Conservation (phyloP, 257 asterid species). For the Solanum stenotomum region DNA sequence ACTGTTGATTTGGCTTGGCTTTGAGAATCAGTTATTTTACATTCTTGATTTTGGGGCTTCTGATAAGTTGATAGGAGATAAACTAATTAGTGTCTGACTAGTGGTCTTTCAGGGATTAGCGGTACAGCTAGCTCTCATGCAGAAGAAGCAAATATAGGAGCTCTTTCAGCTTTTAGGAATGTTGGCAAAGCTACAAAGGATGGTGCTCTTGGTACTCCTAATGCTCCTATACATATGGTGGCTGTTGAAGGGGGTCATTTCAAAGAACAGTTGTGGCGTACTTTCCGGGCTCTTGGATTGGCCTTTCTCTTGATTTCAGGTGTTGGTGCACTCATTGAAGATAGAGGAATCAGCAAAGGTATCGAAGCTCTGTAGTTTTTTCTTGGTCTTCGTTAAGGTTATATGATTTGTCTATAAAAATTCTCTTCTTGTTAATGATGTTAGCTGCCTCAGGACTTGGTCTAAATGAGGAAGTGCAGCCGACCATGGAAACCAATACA, state of each 20-base stretch:
- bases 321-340: slow-evolving; percentile 79
- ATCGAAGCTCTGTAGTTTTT: neutral
- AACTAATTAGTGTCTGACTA: neutral
- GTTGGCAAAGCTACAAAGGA: slow-evolving; percentile 65
- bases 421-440: neutral
- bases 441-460: slow-evolving; percentile 56
- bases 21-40: neutral
- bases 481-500: slow-evolving; percentile 73
- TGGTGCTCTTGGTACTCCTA: slow-evolving; percentile 74
- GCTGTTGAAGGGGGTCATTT: slow-evolving; percentile 75
- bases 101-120: slow-evolving; percentile 30
- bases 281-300: slow-evolving; percentile 74
- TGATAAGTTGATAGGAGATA: neutral
- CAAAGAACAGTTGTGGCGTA: slow-evolving; percentile 90
- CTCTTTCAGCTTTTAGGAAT: slow-evolving; percentile 60
- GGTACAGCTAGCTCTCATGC: slow-evolving; percentile 34
- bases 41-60: neutral
- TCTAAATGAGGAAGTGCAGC: slow-evolving; percentile 82
- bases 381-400: neutral
- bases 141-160: slow-evolving; percentile 53
- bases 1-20: neutral
- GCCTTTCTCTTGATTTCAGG: slow-evolving; percentile 76
- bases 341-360: slow-evolving; percentile 90
- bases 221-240: slow-evolving; percentile 91
- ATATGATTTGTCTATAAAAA: neutral